A percentile compares a stretch with the other conserved stretches of the same genome.
phyloP scores from a whole-genome alignment of 2,329 filamentous ascomycete species.

The Aphanocladium album region DNA sequence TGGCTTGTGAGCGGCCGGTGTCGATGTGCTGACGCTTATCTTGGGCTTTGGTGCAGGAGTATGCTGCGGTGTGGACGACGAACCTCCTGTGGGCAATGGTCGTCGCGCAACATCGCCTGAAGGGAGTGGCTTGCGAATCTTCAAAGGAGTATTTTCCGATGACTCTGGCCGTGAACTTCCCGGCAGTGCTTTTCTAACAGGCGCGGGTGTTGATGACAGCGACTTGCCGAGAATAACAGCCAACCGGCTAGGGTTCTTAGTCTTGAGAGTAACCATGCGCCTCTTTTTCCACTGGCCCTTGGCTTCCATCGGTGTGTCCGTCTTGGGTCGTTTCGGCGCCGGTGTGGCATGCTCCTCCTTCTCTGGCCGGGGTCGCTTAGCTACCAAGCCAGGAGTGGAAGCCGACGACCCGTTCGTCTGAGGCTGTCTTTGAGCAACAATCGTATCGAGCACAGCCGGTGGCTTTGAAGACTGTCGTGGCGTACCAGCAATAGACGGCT shows the following conservation, averaged over 20 bases:
- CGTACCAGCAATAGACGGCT: conserved; percentile 17
- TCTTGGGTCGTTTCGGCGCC: conserved; percentile 35
- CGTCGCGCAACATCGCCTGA: not conserved
- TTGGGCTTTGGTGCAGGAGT: conserved; percentile 23
- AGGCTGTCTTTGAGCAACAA: conserved; percentile 21
- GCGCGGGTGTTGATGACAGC: conserved; percentile 16
- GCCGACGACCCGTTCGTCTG: conserved; percentile 20
- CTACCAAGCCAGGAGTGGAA: conserved; percentile 18
- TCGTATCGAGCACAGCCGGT: conserved; percentile 21
- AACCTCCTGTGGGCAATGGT: not conserved
- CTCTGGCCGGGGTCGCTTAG: conserved; percentile 34
- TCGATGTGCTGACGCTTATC: conserved; percentile 20
- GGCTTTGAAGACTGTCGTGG: conserved; percentile 19
- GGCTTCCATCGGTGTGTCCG: conserved; percentile 21
- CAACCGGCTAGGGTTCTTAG: conserved; percentile 29
- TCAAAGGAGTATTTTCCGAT: conserved; percentile 8
- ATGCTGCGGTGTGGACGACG: conserved; percentile 15
- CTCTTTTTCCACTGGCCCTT: conserved; percentile 25
- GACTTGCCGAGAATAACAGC: conserved; percentile 29
- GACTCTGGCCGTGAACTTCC: conserved; percentile 24
- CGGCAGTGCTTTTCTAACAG: conserved; percentile 29
- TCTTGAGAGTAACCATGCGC: conserved; percentile 34
- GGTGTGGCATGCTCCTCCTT: conserved; percentile 31
- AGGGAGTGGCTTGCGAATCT: conserved; percentile 13
- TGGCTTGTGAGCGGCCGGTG: conserved; percentile 8